Conservation (phyloP, 345 rosid genomes). For the Brassica rapa region DNA sequence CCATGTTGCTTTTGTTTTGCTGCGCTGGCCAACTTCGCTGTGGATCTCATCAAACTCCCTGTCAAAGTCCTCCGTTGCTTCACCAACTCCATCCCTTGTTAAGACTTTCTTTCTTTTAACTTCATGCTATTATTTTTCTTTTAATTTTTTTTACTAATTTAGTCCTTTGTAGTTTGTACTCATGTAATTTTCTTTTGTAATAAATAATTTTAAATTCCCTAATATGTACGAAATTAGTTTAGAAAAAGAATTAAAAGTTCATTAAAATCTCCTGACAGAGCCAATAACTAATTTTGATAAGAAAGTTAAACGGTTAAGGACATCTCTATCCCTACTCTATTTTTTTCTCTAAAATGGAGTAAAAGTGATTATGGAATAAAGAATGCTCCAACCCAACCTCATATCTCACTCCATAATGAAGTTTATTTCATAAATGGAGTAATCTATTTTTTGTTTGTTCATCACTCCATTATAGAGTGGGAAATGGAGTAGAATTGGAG, state of each 20-base stretch:
- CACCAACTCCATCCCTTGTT: constrained; percentile 76
- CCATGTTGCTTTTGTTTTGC: constrained; percentile 80
- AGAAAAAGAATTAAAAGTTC: neutral
- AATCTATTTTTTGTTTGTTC: no score
- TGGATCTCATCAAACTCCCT: constrained; percentile 71
- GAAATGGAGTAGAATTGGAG: no score
- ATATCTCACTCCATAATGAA: no score
- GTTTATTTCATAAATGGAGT: no score
- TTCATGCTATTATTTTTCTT: no score
- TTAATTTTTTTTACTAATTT: neutral
- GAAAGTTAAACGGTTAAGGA: neutral
- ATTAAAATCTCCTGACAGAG: neutral
- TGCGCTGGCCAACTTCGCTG: constrained; percentile 66
- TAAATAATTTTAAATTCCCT: neutral
- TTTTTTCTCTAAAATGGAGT: no score
- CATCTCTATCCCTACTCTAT: no score
- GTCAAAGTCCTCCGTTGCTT: constrained; percentile 68
- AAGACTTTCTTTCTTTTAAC: neutral
- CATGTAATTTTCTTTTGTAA: neutral
- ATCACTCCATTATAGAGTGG: no score
- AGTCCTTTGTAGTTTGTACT: neutral
- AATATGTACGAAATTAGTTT: neutral
- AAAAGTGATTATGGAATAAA: no score
- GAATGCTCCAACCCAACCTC: no score
- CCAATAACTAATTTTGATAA: neutral